Conservation (phyloP, 768 basidiomycete genomes). For the Collybia sp. region DNA sequence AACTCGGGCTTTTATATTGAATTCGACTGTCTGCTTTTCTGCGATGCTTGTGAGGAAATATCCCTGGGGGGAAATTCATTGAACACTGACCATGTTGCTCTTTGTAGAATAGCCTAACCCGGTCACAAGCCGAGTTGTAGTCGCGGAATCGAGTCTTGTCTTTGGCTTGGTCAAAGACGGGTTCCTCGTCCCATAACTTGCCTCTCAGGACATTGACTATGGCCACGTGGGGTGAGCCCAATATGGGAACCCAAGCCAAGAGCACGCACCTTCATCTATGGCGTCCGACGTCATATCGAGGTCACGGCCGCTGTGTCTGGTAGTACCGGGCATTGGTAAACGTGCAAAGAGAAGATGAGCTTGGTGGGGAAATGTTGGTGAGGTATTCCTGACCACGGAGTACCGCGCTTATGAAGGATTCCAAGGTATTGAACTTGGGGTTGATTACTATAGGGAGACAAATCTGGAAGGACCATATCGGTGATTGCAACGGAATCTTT, state of each 20-base stretch:
- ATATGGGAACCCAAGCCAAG: neutral
- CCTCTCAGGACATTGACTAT: conserved; percentile 70
- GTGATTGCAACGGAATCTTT: neutral
- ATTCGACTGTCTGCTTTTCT: conserved; percentile 88
- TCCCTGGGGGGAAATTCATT: neutral
- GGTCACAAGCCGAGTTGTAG: conserved; percentile 72
- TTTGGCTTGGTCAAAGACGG: conserved; percentile 55
- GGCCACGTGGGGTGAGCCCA: neutral
- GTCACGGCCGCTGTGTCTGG: conserved; percentile 21
- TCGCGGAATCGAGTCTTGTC: conserved; percentile 69
- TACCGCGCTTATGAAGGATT: conserved; percentile 5
- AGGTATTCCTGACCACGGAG: neutral
- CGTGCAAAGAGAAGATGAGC: neutral
- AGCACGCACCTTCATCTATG: conserved; percentile 40
- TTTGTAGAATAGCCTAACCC: conserved; percentile 73
- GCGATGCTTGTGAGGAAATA: neutral
- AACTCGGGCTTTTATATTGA: conserved; percentile 74
- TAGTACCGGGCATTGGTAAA: conserved; percentile 17
- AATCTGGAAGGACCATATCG: neutral
- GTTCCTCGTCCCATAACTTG: conserved; percentile 50
- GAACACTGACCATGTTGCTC: conserved; percentile 64
- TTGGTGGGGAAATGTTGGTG: neutral
- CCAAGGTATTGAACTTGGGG: neutral
- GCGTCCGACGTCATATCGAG: conserved; percentile 44
- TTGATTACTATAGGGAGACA: no score